These are phyloP conservation scores for Penicillium oxalicum DNA, from an alignment of 2,329 filamentous ascomycete species.

Conservation along the genomic window DNA sequence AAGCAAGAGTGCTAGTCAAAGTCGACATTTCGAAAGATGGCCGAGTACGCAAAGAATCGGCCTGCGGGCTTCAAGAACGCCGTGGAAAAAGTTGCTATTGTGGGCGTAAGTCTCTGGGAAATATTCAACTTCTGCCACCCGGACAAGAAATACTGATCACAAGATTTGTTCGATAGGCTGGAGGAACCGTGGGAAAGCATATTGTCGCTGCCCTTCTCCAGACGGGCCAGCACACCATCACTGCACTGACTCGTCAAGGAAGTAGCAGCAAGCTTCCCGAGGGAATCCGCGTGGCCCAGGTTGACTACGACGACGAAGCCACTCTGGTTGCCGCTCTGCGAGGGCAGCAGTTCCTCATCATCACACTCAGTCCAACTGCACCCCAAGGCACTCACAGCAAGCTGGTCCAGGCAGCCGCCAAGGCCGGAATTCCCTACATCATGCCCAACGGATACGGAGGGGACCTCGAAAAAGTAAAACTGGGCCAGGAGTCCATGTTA, in stretches of 20 bases:
- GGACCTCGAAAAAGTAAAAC: constrained; percentile 27
- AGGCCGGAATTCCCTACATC: constrained; percentile 51
- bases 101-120: constrained; percentile 2
- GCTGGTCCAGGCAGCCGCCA: constrained; percentile 25
- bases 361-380: constrained; percentile 1
- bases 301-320: constrained; percentile 7
- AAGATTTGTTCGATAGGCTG: background rate
- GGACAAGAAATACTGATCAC: background rate
- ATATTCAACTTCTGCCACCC: background rate
- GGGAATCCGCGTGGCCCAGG: background rate
- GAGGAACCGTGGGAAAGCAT: constrained; percentile 4
- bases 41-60: constrained; percentile 6
- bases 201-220: background rate
- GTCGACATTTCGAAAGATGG: background rate
- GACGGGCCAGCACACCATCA: constrained; percentile 5
- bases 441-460: constrained; percentile 47
- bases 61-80: constrained; percentile 4
- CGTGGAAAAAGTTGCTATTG: constrained; percentile 8
- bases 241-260: constrained; percentile 2
- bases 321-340: background rate
- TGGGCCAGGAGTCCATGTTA: constrained; percentile 36
- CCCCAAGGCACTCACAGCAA: constrained; percentile 5
- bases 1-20: too few relatives aligned
- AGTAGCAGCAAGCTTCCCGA: constrained; percentile 4
- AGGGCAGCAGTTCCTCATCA: constrained; percentile 8